These are phyloP conservation scores for Digitaria exilis DNA, from an alignment of 202 grass and related monocot genomes.

Conservation along the genomic window DNA sequence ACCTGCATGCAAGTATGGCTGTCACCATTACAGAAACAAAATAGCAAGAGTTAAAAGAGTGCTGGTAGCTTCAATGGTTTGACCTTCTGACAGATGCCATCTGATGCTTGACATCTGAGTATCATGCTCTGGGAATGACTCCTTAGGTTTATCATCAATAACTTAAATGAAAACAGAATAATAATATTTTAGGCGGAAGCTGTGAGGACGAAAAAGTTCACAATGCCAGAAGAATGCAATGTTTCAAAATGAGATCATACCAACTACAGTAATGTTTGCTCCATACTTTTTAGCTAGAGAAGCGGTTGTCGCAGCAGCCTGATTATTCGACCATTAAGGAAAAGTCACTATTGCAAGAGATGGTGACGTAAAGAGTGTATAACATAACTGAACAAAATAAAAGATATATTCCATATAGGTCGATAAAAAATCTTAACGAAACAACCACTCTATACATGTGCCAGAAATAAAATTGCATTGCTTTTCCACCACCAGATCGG, in stretches of 20 bases:
- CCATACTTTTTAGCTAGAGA: conserved; percentile 95
- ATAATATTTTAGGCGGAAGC: not conserved
- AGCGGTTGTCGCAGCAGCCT: conserved; percentile 91
- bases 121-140: conserved; percentile 85
- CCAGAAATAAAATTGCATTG: conserved; percentile 4
- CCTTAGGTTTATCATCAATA: conserved; percentile 94
- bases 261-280: conserved; percentile 91
- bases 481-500: not conserved
- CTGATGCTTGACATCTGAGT: conserved; percentile 90
- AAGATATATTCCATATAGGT: not conserved
- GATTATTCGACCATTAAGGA: conserved; percentile 21
- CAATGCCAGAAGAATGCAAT: not conserved
- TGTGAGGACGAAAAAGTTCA: not conserved
- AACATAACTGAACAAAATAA: not conserved
- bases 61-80: not conserved
- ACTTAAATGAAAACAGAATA: conserved; percentile 53
- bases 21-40: not conserved
- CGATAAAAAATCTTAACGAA: not conserved
- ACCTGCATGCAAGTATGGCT: conserved; percentile 38
- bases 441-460: not conserved
- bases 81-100: conserved; percentile 97
- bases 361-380: not conserved
- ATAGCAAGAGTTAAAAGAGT: not conserved
- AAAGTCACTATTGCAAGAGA: conserved; percentile 16
- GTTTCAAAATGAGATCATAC: conserved; percentile 46